Evolutionary conservation across 2,329 filamentous ascomycete genomes (phyloP), one percentile per base, ranked within the genome.

Genomic region (Phaeophleospora eucalypticola): DNA sequence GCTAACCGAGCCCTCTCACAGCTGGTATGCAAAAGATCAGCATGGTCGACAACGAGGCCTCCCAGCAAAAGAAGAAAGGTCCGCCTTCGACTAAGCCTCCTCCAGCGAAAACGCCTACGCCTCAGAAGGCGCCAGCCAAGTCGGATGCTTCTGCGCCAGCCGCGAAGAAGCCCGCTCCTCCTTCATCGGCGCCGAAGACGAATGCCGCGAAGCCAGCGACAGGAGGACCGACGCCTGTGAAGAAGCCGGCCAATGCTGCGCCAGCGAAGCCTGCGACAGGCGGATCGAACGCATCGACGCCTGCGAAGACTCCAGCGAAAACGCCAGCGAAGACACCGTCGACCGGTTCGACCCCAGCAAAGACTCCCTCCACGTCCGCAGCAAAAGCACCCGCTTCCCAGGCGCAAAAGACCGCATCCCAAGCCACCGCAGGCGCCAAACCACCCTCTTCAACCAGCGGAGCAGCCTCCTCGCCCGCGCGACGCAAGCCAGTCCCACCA

Each of bases 1-100:
- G n/a, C n/a, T n/a, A n/a, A n/a, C n/a, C n/a, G n/a, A n/a, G n/a
- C n/a, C n/a, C n/a, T 15, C 29, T 10, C 8, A 19, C 16, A 37
- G 36, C 36, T 19, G 54, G 60, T 38, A 57, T 63, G 48, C 48
- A 52, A 16, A 61, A 60, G 44, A 65, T 65, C 54, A 62, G 44
- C 36, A 63, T 65, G 59, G 58, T 64, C 27, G 61, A 65, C 57
- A 64, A 63, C 50, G 62, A 64, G 34, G 24, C 52, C 3, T 43
- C 54, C 2, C n/a, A n/a, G n/a, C n/a, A n/a, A n/a, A 58, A 59
- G 44, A 60, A 59, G 46, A 58, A 57, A 43, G 40, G 46, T 16
- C 36, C 46, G n/a, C 41, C 55, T 12, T 40, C 43, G 10, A 50
- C 45, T 12, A 52, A 54, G 41, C 17, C 53, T 36, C 40, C 56